phyloP scores from a whole-genome alignment of 2,329 filamentous ascomycete genomes.

The Aureobasidium sp. region DNA sequence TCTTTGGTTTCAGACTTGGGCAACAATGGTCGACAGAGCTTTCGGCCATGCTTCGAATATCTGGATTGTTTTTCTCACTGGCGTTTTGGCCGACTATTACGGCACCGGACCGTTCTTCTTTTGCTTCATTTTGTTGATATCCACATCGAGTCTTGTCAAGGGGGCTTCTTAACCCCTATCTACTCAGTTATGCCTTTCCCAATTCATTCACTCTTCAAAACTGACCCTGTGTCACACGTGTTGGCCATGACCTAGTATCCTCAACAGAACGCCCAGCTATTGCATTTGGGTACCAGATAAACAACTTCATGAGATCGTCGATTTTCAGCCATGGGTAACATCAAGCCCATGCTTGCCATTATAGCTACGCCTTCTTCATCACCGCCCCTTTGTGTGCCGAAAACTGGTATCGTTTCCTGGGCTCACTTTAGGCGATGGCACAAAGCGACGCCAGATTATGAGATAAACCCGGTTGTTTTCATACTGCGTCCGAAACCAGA shows the following conservation, averaged over 20 bases:
- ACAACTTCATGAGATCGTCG: no score
- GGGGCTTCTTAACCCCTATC: neutral
- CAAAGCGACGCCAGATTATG: no score
- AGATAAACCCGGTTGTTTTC: no score
- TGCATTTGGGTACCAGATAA: no score
- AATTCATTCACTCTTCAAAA: neutral
- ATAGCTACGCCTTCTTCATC: no score
- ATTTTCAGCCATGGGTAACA: no score
- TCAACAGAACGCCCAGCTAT: no score
- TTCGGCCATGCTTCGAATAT: neutral
- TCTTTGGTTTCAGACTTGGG: neutral
- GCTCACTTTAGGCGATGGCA: no score
- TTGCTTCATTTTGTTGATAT: conserved; percentile 13
- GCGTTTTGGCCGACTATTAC: neutral
- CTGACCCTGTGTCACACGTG: neutral
- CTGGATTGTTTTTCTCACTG: neutral
- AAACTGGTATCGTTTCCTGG: no score
- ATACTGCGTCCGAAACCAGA: no score
- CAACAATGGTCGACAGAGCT: neutral
- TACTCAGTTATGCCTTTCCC: neutral
- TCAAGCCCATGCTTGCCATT: no score
- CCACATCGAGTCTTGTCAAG: conserved; percentile 10
- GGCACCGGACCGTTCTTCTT: neutral
- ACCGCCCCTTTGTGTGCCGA: no score
- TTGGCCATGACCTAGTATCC: neutral